These are phyloP conservation scores for Astraeus odoratus DNA, from an alignment of 768 basidiomycete genomes.

Conservation along the genomic window DNA sequence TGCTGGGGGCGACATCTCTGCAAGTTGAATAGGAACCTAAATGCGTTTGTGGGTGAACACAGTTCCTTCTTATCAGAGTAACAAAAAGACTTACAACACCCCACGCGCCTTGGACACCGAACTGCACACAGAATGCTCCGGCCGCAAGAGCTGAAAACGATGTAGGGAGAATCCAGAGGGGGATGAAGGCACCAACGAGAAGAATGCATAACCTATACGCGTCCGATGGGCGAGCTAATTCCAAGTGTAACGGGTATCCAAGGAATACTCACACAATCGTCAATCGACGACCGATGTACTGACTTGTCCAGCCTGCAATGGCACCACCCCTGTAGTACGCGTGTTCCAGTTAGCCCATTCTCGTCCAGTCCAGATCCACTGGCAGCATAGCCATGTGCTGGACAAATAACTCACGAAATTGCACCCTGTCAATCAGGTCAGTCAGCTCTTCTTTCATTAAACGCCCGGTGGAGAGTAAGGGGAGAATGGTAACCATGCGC, in stretches of 20 bases:
- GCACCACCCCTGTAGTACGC: conserved; percentile 47
- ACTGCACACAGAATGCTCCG: conserved; percentile 82
- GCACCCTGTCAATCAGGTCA: conserved; percentile 30
- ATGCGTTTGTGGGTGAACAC: too few species aligned
- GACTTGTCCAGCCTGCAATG: conserved; percentile 65
- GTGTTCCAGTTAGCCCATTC: not conserved
- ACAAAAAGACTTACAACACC: conserved; percentile 53
- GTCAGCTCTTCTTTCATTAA: not conserved
- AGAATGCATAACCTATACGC: conserved; percentile 16
- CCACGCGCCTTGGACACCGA: conserved; percentile 89
- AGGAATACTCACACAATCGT: conserved; percentile 49
- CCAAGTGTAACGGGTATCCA: not conserved
- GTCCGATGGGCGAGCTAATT: not conserved
- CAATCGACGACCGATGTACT: conserved; percentile 77
- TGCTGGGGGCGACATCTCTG: conserved; percentile 81
- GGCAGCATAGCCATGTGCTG: conserved; percentile 7
- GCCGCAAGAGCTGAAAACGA: conserved; percentile 65
- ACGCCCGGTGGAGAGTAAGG: not conserved
- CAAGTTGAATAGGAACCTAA: conserved; percentile 68
- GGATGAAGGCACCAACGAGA: conserved; percentile 45
- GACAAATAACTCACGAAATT: conserved; percentile 29
- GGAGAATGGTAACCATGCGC: not conserved
- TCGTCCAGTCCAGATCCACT: not conserved
- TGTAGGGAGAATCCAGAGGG: conserved; percentile 77
- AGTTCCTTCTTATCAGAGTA: too few species aligned